Percentiles rank a stretch among this genome's conserved stretches.
phyloP scores from a whole-genome alignment of 1,284 basidiomycete genomes.

The Heterobasidion annosum region DNA sequence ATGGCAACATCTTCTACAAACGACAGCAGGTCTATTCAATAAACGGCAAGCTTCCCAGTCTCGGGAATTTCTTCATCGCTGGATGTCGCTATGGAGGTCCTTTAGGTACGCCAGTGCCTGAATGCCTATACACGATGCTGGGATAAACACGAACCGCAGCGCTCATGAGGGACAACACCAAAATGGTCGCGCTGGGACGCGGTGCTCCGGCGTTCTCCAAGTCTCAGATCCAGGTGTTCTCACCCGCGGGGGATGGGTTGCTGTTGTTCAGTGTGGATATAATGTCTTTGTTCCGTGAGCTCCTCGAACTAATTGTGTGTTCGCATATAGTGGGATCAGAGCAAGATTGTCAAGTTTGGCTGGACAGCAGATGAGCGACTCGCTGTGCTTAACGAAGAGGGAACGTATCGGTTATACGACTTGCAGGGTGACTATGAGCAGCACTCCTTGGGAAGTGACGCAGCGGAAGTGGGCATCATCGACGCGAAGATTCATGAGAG shows the following conservation, averaged over 20 bases:
- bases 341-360: constrained; percentile 71
- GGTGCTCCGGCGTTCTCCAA: constrained; percentile 55
- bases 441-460: constrained; percentile 78
- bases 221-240: constrained; percentile 72
- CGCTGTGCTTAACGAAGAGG: constrained; percentile 87
- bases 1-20: constrained; percentile 71
- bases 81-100: constrained; percentile 86
- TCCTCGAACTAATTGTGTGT: constrained; percentile 12
- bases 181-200: constrained; percentile 69
- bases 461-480: constrained; percentile 77
- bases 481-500: constrained; percentile 81
- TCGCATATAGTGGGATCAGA: constrained; percentile 70
- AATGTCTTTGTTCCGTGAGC: constrained; percentile 14
- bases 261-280: constrained; percentile 62
- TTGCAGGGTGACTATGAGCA: constrained; percentile 82
- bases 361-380: constrained; percentile 80
- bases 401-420: constrained; percentile 85
- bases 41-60: constrained; percentile 69
- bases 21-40: constrained; percentile 81
- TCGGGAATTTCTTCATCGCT: constrained; percentile 76
- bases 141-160: constrained; percentile 36
- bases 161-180: constrained; percentile 79
- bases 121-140: neutral
- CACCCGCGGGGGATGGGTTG: constrained; percentile 61
- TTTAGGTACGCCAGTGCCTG: constrained; percentile 47